phyloP scores from a whole-genome alignment of 2,329 filamentous ascomycete genomes.

The Neopestalotiopsis sp. region DNA sequence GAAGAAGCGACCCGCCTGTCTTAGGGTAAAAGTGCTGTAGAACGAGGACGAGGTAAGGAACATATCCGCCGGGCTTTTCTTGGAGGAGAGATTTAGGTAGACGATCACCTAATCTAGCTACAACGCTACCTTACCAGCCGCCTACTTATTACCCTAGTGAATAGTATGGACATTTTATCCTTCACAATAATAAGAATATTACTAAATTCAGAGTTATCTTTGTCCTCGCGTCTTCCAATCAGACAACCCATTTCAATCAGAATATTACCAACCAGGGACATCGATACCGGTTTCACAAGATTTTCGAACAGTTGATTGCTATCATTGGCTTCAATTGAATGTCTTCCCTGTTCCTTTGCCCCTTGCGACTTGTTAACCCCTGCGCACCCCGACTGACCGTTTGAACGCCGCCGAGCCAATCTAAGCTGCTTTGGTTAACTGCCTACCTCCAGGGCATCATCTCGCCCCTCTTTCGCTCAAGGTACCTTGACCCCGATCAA shows the following conservation, averaged over 20 bases:
- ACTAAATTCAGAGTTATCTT: too few relatives aligned
- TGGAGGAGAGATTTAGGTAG: too few relatives aligned
- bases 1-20: background rate
- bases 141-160: too few relatives aligned
- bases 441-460: background rate
- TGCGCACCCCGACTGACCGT: background rate
- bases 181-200: too few relatives aligned
- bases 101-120: too few relatives aligned
- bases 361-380: background rate
- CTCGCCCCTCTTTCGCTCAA: background rate
- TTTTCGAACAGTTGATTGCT: background rate
- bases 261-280: too few relatives aligned
- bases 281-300: too few relatives aligned
- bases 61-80: background rate
- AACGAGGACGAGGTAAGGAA: background rate
- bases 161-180: too few relatives aligned
- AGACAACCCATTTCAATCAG: too few relatives aligned
- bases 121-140: too few relatives aligned
- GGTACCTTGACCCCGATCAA: background rate
- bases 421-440: conserved; percentile 1
- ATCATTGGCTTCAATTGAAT: background rate
- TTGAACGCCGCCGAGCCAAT: background rate
- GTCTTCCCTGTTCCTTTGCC: background rate
- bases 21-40: background rate
- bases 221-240: too few relatives aligned